phyloP scores from a whole-genome alignment of 352 stramenopile species.

The Phytophthora sansomeana region DNA sequence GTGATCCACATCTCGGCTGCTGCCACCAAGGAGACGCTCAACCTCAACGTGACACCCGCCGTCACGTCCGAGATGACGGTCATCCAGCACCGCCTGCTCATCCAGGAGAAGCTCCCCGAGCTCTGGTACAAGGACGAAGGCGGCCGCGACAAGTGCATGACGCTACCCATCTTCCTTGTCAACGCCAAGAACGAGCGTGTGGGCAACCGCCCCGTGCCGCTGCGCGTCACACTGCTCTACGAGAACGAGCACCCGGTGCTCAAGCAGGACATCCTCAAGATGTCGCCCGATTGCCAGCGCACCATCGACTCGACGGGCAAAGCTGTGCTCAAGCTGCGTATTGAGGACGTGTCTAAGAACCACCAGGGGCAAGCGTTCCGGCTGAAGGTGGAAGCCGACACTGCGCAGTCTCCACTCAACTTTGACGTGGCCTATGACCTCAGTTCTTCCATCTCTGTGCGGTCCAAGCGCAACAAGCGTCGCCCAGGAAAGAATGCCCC shows the following conservation, averaged over 20 bases:
- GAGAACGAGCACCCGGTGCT: conserved; percentile 91
- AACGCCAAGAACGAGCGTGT: conserved; percentile 86
- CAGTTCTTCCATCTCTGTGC: conserved; percentile 93
- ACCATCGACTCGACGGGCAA: conserved; percentile 89
- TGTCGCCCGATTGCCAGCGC: conserved; percentile 85
- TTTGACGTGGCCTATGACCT: conserved; percentile 92
- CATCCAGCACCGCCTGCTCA: conserved; percentile 85
- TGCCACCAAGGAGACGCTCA: conserved; percentile 56
- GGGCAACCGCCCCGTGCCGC: conserved; percentile 73
- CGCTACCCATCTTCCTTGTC: conserved; percentile 76
- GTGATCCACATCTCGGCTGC: conserved; percentile 80
- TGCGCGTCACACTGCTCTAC: conserved; percentile 86
- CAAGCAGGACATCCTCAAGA: conserved; percentile 96
- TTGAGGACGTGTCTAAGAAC: conserved; percentile 98
- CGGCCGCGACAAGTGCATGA: conserved; percentile 88
- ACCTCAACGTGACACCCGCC: conserved; percentile 60
- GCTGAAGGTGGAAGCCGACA: conserved; percentile 93
- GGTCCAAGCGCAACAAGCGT: conserved; percentile 96
- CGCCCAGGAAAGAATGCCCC: conserved; percentile 61
- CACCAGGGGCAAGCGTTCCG: conserved; percentile 95
- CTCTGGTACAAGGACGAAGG: conserved; percentile 91
- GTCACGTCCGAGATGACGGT: conserved; percentile 86
- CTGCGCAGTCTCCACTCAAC: conserved; percentile 84
- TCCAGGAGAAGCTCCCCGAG: conserved; percentile 85
- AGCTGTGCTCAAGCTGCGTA: conserved; percentile 89